Percentiles rank a stretch among this genome's conserved stretches.
Evolutionary conservation across 768 basidiomycete genomes (phyloP).

Genomic region (Lactarius akahatsu): DNA sequence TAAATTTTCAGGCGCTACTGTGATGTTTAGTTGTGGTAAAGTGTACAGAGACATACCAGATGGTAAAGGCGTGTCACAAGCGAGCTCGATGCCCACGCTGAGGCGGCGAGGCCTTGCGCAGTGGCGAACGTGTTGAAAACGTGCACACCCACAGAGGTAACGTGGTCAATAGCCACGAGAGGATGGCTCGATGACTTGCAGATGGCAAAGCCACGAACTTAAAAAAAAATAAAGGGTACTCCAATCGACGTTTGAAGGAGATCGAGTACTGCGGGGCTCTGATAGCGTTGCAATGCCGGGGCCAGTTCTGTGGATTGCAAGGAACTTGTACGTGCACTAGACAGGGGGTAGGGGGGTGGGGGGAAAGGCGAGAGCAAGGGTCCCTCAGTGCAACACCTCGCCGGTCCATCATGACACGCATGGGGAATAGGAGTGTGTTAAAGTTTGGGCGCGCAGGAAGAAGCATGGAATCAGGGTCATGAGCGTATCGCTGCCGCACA

Average conservation of each 20-base stretch:
- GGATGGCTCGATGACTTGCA: background rate
- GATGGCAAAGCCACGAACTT: background rate
- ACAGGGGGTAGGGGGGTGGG: background rate
- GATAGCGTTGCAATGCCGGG: background rate
- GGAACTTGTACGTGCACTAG: background rate
- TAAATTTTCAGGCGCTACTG: background rate
- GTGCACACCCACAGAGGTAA: background rate
- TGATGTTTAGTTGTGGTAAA: background rate
- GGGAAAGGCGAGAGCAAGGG: background rate
- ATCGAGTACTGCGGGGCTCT: background rate
- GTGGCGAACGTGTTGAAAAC: background rate
- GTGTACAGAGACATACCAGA: background rate
- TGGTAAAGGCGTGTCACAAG: background rate
- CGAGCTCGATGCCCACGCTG: background rate
- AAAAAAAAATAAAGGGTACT: background rate
- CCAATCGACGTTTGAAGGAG: background rate
- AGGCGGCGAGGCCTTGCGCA: background rate
- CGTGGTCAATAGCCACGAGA: background rate
- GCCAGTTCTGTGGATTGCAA: background rate
- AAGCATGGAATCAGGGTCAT: slow-evolving; percentile 8
- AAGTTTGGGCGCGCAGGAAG: slow-evolving; percentile 13
- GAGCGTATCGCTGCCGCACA: slow-evolving; percentile 3
- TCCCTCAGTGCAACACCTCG: background rate
- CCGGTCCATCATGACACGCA: background rate
- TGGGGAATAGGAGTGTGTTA: background rate